Evolutionary conservation across 331 rosid genomes (phyloP).

Genomic region (Spiraea crenata): DNA sequence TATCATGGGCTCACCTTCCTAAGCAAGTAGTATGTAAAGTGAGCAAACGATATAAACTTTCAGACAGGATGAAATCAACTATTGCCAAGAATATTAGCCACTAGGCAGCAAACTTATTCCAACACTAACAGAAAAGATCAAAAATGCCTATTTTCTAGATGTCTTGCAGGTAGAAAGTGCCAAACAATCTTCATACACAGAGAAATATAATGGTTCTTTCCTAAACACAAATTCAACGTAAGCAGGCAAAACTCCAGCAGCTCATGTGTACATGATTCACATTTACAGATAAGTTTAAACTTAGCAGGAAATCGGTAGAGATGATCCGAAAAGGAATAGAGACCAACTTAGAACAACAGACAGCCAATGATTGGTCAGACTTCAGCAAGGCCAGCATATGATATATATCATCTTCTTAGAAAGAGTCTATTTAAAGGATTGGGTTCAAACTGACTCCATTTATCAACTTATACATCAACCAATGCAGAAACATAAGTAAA

Average conservation of each 20-base stretch:
- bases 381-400: background rate
- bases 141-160: background rate
- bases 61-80: background rate
- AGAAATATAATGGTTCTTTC: background rate
- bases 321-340: background rate
- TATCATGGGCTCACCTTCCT: slow-evolving; percentile 93
- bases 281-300: background rate
- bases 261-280: background rate
- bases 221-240: background rate
- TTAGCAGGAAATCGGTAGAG: background rate
- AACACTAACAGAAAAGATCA: slow-evolving; percentile 7
- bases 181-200: background rate
- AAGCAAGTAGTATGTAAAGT: slow-evolving; percentile 26
- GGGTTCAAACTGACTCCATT: background rate
- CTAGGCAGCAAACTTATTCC: background rate
- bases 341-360: slow-evolving; percentile 1
- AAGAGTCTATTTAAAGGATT: background rate
- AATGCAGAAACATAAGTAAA: background rate
- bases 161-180: background rate
- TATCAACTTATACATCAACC: background rate
- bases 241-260: background rate
- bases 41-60: slow-evolving; percentile 17
- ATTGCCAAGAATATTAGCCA: slow-evolving; percentile 4
- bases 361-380: slow-evolving; percentile 1
- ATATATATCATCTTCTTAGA: background rate